A percentile compares a stretch with the other conserved stretches of the same genome.
Conservation (phyloP, 805 yeast species). For the Cyberlindnera japonica region DNA sequence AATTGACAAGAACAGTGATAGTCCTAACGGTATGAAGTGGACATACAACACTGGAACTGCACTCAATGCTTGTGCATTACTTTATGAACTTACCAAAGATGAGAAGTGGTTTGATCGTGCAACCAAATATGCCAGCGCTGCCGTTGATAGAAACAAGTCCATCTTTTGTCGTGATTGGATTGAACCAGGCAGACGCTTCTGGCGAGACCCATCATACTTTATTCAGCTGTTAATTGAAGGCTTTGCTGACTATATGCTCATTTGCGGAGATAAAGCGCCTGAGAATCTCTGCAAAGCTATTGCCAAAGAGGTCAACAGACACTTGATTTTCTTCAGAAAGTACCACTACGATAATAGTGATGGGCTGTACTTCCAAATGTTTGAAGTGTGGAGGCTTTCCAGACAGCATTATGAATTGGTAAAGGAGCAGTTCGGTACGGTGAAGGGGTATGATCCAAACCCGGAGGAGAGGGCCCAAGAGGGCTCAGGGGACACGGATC, state of each 20-base stretch:
- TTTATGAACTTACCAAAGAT: slow-evolving; percentile 49
- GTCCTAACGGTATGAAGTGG: slow-evolving; percentile 52
- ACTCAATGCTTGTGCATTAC: slow-evolving; percentile 46
- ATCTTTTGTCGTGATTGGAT: slow-evolving; percentile 58
- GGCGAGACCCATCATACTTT: slow-evolving; percentile 63
- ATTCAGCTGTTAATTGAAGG: slow-evolving; percentile 65
- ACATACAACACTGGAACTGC: slow-evolving; percentile 69
- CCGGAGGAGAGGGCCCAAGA: slow-evolving; percentile 46
- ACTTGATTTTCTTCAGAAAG: slow-evolving; percentile 52
- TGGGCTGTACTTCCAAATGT: slow-evolving; percentile 55
- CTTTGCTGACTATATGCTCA: slow-evolving; percentile 57
- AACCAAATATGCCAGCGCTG: slow-evolving; percentile 46
- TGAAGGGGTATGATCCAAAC: slow-evolving; percentile 46
- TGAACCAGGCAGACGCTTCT: slow-evolving; percentile 49
- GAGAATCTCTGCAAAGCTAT: slow-evolving; percentile 30
- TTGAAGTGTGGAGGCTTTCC: slow-evolving; percentile 55
- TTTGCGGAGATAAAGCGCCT: slow-evolving; percentile 39
- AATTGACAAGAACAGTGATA: slow-evolving; percentile 36
- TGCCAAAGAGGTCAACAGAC: slow-evolving; percentile 46
- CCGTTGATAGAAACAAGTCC: slow-evolving; percentile 50
- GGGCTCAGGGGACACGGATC: slow-evolving; percentile 35
- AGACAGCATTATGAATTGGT: slow-evolving; percentile 48
- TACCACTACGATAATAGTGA: slow-evolving; percentile 55
- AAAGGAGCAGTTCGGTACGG: slow-evolving; percentile 50
- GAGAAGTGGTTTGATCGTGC: slow-evolving; percentile 41